Evolutionary conservation across 2,329 filamentous ascomycete species (phyloP), one percentile per base, ranked within the genome.

Genomic region (Penicillium sp.): DNA sequence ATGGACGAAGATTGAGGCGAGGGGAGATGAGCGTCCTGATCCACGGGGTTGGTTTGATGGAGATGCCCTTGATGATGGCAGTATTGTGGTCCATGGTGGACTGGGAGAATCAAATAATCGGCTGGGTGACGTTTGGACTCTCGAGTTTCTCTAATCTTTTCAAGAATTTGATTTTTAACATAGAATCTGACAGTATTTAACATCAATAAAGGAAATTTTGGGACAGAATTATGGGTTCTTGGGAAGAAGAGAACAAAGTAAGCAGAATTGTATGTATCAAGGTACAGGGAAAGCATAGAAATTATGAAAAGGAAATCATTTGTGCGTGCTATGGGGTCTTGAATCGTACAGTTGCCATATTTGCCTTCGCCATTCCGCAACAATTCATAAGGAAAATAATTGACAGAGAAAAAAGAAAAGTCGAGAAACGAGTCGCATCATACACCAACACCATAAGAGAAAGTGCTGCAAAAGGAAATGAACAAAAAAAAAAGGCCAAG

Each of bases 11-110:
- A 67, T 79, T 1, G 51, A 64, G 3, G 53, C 59, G 2, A 40
- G 64, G 9, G 68, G 63, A 0, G 59, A 66, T 3, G 61, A 67
- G 7, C 21, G 27, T 10, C 81, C 82, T 8, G 65, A 67, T 12
- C 69, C 78, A 2, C 71, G 82, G 42, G 82, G 82, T 6, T 84
- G 82, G 82, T 84, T 84, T 58, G 81, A 76, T 69, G 82, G 81
- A 2, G 81, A 81, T 67, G 73, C 79, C 4, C 53, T 77, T 2
- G 52, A 50, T 4, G 31, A 65, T 8, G 65, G 67, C 23, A 68
- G 62, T 0, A 74, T 84, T 19, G 67, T 81, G 5, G 73, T 84
- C 2, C 77, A 81, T 27, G 82, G 82, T 3, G 82, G 82, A 0
- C 65, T 84, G n/a, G 78, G 72, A 0, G 81, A 83, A 63, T 72